Base-by-base conservation (phyloP, 2,329 filamentous ascomycete species). In the Fusarium phyllophilum region DNA sequence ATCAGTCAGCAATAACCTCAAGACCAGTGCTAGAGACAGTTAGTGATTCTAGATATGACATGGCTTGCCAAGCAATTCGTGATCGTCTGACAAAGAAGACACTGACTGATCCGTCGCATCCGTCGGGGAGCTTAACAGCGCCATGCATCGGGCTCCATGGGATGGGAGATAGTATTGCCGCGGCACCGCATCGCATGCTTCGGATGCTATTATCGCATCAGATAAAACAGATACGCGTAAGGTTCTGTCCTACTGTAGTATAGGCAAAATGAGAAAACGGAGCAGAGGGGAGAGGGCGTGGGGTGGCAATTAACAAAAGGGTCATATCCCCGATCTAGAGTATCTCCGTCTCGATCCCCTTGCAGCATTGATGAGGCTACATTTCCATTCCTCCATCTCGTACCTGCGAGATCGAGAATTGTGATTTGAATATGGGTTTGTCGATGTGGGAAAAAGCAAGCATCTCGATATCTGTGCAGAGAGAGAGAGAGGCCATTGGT, bases 61-160 rank as follows among this genome's bases (percentile, higher is more conserved):
- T 26, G 38, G 39, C 46, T 42, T 65, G 52, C 59, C 51, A 64
- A 69, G 72, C 56, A 61, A 48, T 33, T 52, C 42, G 46, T 70
- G 48, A 34, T 69, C 34, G 52, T 69, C 72, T 72, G 72, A 74
- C 72, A 73, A 74, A 74, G 44, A 66, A 45, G 15, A 36, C 31
- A 29, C 44, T 48, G 64, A 51, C 44, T 48, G 64, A 51, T 66
- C 71, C 71, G 66, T 67, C 70, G 44, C 41, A 57, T 73, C 70
- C 70, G 60, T 60, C 41, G 24, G 42, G 41, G 58, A 33, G 24
- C 60, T 72, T 33, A 29, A 49, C 61, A 59, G 60, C 66, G 55
- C 61, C 55, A 72, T 66, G 58, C 29, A 54, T 61, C 44, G 17
- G 44, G 44, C 34, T 45, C n/a, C 39, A 57, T 38, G 39, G 38